phyloP scores from a whole-genome alignment of 306 rosid species.

The Trifolium pratense region DNA sequence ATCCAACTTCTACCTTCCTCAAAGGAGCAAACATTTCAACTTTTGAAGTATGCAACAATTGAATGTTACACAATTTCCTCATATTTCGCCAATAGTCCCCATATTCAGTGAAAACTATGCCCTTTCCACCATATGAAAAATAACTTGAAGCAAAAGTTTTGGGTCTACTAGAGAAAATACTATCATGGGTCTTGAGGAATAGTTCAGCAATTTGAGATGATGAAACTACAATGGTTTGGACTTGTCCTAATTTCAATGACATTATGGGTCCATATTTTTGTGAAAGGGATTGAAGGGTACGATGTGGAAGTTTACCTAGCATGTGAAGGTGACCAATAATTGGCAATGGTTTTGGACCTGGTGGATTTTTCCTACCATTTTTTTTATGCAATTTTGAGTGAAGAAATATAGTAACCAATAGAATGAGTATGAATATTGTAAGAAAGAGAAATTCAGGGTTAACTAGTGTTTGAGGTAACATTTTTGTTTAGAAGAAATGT shows the following conservation, averaged over 20 bases:
- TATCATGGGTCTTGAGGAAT: constrained; percentile 62
- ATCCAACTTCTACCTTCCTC: constrained; percentile 27
- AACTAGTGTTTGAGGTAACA: background rate
- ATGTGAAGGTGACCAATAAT: constrained; percentile 52
- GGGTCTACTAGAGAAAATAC: constrained; percentile 39
- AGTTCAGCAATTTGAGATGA: constrained; percentile 56
- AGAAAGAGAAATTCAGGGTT: background rate
- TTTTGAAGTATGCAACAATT: constrained; percentile 31
- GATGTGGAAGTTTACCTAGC: constrained; percentile 47
- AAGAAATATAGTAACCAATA: no score
- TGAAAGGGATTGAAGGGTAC: constrained; percentile 49
- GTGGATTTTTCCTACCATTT: constrained; percentile 36
- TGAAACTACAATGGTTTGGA: constrained; percentile 45
- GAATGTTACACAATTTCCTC: constrained; percentile 40
- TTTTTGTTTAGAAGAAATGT: background rate
- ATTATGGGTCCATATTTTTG: constrained; percentile 54
- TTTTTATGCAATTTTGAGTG: background rate
- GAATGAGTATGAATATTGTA: background rate
- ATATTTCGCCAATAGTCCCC: constrained; percentile 54
- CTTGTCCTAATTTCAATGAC: constrained; percentile 48
- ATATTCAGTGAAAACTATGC: constrained; percentile 18
- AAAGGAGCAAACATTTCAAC: constrained; percentile 39
- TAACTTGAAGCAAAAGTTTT: background rate
- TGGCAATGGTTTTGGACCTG: constrained; percentile 54
- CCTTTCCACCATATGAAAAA: constrained; percentile 34